Percentiles rank a stretch among this genome's conserved stretches.
phyloP scores from a whole-genome alignment of 306 rosid species.

The Cicer pinnatifidum region DNA sequence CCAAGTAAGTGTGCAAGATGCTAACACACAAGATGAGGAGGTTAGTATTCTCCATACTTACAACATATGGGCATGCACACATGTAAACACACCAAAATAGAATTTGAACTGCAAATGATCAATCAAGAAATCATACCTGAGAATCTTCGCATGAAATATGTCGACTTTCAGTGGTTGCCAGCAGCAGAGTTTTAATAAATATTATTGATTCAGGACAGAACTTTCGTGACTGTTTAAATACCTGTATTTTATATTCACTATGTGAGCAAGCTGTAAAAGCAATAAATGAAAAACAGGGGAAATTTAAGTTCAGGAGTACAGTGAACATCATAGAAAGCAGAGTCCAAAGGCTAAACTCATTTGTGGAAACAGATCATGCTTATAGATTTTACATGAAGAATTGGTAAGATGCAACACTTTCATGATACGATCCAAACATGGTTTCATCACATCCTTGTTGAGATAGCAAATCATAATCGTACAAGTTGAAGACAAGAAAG shows the following conservation, averaged over 20 bases:
- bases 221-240: conserved; percentile 73
- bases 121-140: conserved; percentile 56
- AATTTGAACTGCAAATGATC: conserved; percentile 29
- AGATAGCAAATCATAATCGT: neutral
- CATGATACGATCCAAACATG: conserved; percentile 26
- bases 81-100: neutral
- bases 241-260: conserved; percentile 53
- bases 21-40: neutral
- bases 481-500: conserved; percentile 3
- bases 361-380: conserved; percentile 15
- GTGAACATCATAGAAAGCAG: conserved; percentile 8
- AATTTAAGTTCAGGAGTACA: conserved; percentile 11
- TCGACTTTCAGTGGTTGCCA: conserved; percentile 61
- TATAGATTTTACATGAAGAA: conserved; percentile 15
- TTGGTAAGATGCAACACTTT: conserved; percentile 16
- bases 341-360: conserved; percentile 33
- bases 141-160: conserved; percentile 51
- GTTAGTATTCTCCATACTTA: neutral
- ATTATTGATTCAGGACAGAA: conserved; percentile 83
- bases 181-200: conserved; percentile 66
- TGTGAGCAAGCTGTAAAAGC: conserved; percentile 41
- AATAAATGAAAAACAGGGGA: conserved; percentile 28
- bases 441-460: conserved; percentile 27
- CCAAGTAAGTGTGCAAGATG: neutral
- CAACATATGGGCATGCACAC: neutral